Percentiles rank a stretch among this genome's conserved stretches.
These are phyloP conservation scores for Metschnikowia gelsemii DNA, from an alignment of 805 yeast genomes.

Conservation along the genomic window DNA sequence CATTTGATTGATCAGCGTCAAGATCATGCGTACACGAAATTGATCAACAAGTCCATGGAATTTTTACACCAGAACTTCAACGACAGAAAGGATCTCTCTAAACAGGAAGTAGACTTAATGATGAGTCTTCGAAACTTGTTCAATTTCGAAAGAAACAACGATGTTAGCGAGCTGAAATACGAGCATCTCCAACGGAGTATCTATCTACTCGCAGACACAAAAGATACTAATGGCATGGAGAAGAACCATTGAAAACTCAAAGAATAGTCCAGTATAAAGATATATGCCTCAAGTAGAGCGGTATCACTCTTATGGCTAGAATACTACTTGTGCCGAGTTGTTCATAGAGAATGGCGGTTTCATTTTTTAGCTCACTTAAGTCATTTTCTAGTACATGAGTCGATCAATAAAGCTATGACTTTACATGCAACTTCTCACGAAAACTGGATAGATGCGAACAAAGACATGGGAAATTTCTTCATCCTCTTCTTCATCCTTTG, in stretches of 20 bases:
- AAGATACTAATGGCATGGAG: not conserved
- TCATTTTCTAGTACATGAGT: too few relatives aligned
- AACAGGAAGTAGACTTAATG: constrained; percentile 23
- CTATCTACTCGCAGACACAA: constrained; percentile 4
- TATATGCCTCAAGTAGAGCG: not conserved
- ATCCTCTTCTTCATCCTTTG: too few relatives aligned
- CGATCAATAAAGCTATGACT: too few relatives aligned
- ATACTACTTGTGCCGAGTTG: too few relatives aligned
- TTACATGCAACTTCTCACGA: too few relatives aligned
- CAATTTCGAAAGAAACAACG: constrained; percentile 7
- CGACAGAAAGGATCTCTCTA: constrained; percentile 15
- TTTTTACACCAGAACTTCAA: constrained; percentile 26
- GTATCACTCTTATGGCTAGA: too few relatives aligned
- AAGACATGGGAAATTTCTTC: too few relatives aligned
- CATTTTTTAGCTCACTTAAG: too few relatives aligned
- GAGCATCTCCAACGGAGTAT: constrained; percentile 9
- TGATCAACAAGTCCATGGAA: constrained; percentile 25
- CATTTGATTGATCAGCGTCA: constrained; percentile 22
- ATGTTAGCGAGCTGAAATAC: constrained; percentile 1
- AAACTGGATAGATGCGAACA: too few relatives aligned
- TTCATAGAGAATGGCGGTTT: too few relatives aligned
- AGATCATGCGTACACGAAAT: constrained; percentile 18
- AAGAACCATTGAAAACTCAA: not conserved
- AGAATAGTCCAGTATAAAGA: not conserved
- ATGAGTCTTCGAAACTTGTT: constrained; percentile 22